These are phyloP conservation scores for Phytophthora meadii DNA, from an alignment of 352 stramenopile genomes.

Conservation along the genomic window DNA sequence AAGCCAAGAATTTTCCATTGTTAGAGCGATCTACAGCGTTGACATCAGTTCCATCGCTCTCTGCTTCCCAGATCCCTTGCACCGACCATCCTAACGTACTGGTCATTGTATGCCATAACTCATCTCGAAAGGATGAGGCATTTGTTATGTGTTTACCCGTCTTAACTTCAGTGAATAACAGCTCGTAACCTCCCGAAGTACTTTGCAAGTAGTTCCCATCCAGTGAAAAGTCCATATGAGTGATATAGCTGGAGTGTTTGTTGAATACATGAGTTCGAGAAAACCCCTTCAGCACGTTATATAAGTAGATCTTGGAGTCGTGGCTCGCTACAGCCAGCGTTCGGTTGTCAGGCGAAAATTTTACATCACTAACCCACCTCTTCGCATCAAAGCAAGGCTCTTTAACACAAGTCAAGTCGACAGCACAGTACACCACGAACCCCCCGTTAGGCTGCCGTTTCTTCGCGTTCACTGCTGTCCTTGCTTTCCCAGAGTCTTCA, in stretches of 20 bases:
- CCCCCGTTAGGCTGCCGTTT: slow-evolving; percentile 42
- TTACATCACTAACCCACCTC: slow-evolving; percentile 77
- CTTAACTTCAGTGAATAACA: slow-evolving; percentile 90
- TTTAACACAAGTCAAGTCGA: slow-evolving; percentile 50
- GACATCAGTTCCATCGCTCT: slow-evolving; percentile 83
- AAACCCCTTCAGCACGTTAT: slow-evolving; percentile 78
- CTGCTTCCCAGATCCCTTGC: slow-evolving; percentile 89
- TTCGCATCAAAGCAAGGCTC: slow-evolving; percentile 64
- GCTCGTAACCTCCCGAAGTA: slow-evolving; percentile 86
- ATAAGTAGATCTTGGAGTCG: slow-evolving; percentile 80
- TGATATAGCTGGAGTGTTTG: slow-evolving; percentile 83
- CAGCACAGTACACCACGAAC: slow-evolving; percentile 69
- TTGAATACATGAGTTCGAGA: slow-evolving; percentile 71
- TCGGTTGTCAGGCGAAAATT: slow-evolving; percentile 73
- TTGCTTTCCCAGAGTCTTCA: slow-evolving; percentile 38
- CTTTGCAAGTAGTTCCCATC: slow-evolving; percentile 73
- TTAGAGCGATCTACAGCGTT: slow-evolving; percentile 78
- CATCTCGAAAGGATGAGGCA: slow-evolving; percentile 84
- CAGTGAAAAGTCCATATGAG: slow-evolving; percentile 79
- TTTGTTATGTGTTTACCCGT: slow-evolving; percentile 73
- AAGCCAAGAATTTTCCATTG: slow-evolving; percentile 68
- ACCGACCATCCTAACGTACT: slow-evolving; percentile 89
- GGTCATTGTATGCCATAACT: slow-evolving; percentile 91
- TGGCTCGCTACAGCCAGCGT: slow-evolving; percentile 72
- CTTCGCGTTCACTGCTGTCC: slow-evolving; percentile 22